These are phyloP conservation scores for Salix brachista DNA, from an alignment of 345 rosid genomes.

Conservation along the genomic window DNA sequence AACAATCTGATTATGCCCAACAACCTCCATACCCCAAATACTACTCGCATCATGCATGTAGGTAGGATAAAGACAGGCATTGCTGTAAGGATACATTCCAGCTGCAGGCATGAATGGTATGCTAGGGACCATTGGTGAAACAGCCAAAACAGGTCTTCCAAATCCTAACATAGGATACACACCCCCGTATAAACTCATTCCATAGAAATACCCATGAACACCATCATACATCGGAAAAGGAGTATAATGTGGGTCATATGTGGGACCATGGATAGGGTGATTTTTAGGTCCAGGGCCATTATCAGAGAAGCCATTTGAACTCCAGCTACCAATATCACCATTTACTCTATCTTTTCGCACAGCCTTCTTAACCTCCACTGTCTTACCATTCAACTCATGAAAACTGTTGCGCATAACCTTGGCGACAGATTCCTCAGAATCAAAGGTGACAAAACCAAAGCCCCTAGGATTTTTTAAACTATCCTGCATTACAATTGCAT, in stretches of 20 bases:
- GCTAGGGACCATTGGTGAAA: constrained; percentile 30
- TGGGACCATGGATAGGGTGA: constrained; percentile 26
- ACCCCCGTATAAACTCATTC: constrained; percentile 26
- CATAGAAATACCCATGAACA: constrained; percentile 35
- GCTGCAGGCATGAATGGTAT: constrained; percentile 33
- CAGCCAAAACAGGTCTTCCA: constrained; percentile 27
- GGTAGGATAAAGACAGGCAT: constrained; percentile 28
- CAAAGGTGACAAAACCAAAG: constrained; percentile 78
- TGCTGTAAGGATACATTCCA: constrained; percentile 27
- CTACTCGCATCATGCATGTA: constrained; percentile 35
- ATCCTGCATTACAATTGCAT: constrained; percentile 85
- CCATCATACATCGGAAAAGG: constrained; percentile 27
- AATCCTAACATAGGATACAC: constrained; percentile 37
- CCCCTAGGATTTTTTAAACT: constrained; percentile 70
- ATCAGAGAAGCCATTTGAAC: constrained; percentile 8
- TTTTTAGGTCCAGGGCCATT: constrained; percentile 24
- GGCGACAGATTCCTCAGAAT: constrained; percentile 63
- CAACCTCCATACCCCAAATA: constrained; percentile 14
- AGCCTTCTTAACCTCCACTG: constrained; percentile 78
- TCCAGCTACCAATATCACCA: constrained; percentile 16
- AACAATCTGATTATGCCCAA: neutral
- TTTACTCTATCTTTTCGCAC: constrained; percentile 67
- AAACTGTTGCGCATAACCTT: constrained; percentile 53
- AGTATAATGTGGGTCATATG: constrained; percentile 30
- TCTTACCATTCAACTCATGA: constrained; percentile 61